Percentiles rank a stretch among this genome's conserved stretches.
These are phyloP conservation scores for Diaporthe capsici DNA, from an alignment of 2,329 filamentous ascomycete species.

Conservation along the genomic window DNA sequence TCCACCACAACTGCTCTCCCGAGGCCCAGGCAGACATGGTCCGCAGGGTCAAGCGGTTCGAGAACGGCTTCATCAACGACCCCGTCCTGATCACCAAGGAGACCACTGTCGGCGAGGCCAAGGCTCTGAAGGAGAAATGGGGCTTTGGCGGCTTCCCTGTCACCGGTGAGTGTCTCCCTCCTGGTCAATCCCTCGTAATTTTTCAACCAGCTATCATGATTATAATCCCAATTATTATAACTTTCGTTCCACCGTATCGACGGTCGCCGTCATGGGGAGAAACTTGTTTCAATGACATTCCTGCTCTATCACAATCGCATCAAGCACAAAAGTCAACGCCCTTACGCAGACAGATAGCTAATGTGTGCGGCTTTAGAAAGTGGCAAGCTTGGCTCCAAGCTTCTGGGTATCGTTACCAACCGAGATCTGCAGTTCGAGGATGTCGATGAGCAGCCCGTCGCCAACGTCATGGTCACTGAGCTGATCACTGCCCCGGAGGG, in stretches of 20 bases:
- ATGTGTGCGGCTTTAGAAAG: slow-evolving; percentile 73
- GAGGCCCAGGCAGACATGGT: slow-evolving; percentile 99
- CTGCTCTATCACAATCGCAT: slow-evolving; percentile 19
- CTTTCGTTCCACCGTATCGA: slow-evolving; percentile 99
- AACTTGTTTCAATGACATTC: slow-evolving; percentile 48
- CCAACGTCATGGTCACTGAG: slow-evolving; percentile 94
- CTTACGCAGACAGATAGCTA: slow-evolving; percentile 50
- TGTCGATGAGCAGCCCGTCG: slow-evolving; percentile 78
- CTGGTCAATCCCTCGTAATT: slow-evolving; percentile 25
- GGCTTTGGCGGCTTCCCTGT: slow-evolving; percentile 99
- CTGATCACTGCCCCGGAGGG: slow-evolving; percentile 89
- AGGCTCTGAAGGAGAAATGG: slow-evolving; percentile 96
- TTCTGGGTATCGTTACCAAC: slow-evolving; percentile 97
- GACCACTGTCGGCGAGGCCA: slow-evolving; percentile 92
- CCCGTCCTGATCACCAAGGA: slow-evolving; percentile 90
- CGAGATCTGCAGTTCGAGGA: slow-evolving; percentile 98
- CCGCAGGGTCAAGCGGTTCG: slow-evolving; percentile 97
- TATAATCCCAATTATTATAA: slow-evolving; percentile 88
- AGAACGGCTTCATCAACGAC: slow-evolving; percentile 99
- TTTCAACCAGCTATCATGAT: slow-evolving; percentile 69
- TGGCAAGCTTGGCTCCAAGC: slow-evolving; percentile 93
- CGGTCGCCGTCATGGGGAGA: slow-evolving; percentile 88
- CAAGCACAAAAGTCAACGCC: slow-evolving; percentile 1
- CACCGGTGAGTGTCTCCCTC: slow-evolving; percentile 80
- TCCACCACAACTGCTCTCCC: slow-evolving; percentile 99